phyloP scores from a whole-genome alignment of 352 stramenopile genomes.

The Hyaloperonospora brassicae region DNA sequence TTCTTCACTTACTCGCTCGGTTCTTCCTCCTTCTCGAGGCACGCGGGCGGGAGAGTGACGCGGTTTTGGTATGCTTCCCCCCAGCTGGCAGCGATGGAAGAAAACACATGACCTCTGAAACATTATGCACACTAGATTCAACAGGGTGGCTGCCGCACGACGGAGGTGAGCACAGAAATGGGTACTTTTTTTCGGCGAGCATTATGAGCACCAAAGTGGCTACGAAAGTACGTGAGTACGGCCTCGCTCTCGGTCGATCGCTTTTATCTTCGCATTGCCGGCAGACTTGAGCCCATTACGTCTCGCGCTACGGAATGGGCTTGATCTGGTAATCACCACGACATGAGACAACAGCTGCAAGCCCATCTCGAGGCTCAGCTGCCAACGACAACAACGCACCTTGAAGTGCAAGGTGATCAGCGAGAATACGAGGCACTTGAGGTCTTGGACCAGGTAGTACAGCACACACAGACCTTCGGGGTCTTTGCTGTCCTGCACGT shows the following conservation, averaged over 20 bases:
- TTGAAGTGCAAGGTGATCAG: conserved; percentile 97
- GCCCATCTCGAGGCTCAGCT: neutral
- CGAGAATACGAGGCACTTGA: conserved; percentile 95
- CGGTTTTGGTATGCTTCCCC: conserved; percentile 25
- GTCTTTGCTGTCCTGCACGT: conserved; percentile 94
- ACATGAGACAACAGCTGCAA: conserved; percentile 15
- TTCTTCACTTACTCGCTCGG: conserved; percentile 5
- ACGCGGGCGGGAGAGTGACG: conserved; percentile 17
- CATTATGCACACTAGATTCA: conserved; percentile 12
- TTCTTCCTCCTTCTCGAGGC: conserved; percentile 25
- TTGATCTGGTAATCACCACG: conserved; percentile 72
- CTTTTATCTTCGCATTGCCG: neutral
- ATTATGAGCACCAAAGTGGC: neutral
- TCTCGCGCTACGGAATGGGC: conserved; percentile 78
- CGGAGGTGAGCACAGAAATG: neutral
- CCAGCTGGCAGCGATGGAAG: conserved; percentile 23
- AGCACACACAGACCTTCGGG: conserved; percentile 90
- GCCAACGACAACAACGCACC: conserved; percentile 30
- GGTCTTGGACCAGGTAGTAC: conserved; percentile 96
- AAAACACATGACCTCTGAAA: conserved; percentile 15
- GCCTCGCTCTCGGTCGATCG: conserved; percentile 1
- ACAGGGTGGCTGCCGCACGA: conserved; percentile 1
- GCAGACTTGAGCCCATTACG: conserved; percentile 4
- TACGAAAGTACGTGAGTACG: neutral
- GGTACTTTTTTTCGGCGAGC: neutral